Evolutionary conservation across 2,329 filamentous ascomycete species (phyloP), one percentile per base, ranked within the genome.

Genomic region (Colletotrichum simmondsii): DNA sequence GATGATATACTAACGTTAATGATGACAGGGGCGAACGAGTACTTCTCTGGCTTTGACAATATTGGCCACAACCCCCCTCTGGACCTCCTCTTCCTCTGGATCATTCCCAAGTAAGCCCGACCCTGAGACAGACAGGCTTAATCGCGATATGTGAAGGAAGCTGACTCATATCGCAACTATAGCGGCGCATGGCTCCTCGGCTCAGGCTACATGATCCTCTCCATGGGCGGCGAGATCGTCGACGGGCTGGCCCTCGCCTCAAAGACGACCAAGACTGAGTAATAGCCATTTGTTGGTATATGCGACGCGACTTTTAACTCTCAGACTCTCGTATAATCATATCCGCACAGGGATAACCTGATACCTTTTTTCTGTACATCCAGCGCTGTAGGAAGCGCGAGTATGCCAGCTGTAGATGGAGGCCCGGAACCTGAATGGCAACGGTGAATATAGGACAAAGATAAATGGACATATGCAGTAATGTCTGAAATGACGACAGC

Each of bases 121-220:
- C 8, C 49, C 26, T 8, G 7, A 12, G 26, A 49, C 10, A 24
- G 46, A 1, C 32, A 28, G 2, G 14, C 46, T 28, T 12, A 46
- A 7, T 26, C 30, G 65, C 6, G 10, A 46, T 19, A 35, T 16
- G 8, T n/a, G 19, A 6, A 42, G 37, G 26, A 28, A 28, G 42
- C 65, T 73, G 49, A 71, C 35, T 35, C 14, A 2, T 3, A 10
- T 7, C 6, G 22, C 16, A 5, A 49, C 8, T 14, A 14, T 68
- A 91, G 89, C 74, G 88, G 88, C 73, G 81, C 85, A 0, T 91
- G 89, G 89, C 83, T 91, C 59, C 76, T 91, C 61, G 83, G 87
- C 42, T 85, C 89, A 0, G 77, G 85, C 4, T 87, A 88, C 79
- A 87, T 91, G 82, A 83, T 88, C 66, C 86, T 83, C 76, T 79